Conservation (phyloP, 78 protist species). For the Pelomyxa schiedti region DNA sequence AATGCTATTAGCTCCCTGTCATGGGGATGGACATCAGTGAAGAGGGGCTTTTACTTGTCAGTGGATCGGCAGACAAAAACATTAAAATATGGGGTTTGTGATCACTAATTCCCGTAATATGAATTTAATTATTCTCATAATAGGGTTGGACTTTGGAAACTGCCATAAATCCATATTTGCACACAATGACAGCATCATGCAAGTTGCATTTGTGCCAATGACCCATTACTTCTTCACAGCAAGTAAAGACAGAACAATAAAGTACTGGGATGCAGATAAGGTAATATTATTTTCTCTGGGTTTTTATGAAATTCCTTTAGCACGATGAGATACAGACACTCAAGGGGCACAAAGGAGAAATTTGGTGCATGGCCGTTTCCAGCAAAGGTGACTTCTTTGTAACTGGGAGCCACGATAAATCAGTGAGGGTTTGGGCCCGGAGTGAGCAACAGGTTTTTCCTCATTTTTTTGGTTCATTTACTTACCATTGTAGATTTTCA, state of each 20-base stretch:
- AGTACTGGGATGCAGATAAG: constrained; percentile 61
- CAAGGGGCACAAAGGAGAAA: constrained; percentile 65
- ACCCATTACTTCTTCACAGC: constrained; percentile 83
- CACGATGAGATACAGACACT: constrained; percentile 56
- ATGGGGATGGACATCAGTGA: constrained; percentile 55
- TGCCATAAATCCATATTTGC: constrained; percentile 81
- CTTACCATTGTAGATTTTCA: too few relatives aligned
- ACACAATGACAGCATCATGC: constrained; percentile 78
- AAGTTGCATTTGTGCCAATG: constrained; percentile 57
- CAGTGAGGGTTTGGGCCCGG: constrained; percentile 69
- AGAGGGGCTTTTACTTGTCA: constrained; percentile 70
- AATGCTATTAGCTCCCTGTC: constrained; percentile 85
- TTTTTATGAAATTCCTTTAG: constrained; percentile 4
- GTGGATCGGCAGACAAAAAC: constrained; percentile 92
- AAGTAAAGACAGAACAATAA: constrained; percentile 57
- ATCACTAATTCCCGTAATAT: neutral
- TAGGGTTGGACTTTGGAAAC: constrained; percentile 94
- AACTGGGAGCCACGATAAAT: constrained; percentile 64
- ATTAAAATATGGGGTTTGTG: constrained; percentile 89
- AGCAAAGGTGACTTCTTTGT: constrained; percentile 37
- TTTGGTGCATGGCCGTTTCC: constrained; percentile 46
- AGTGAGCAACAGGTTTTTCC: constrained; percentile 72
- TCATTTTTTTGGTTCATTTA: too few relatives aligned
- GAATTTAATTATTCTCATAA: neutral
- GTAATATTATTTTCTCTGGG: neutral